A percentile compares a stretch with the other conserved stretches of the same genome.
Evolutionary conservation across 768 basidiomycete genomes (phyloP).

Genomic region (Chiua virens): DNA sequence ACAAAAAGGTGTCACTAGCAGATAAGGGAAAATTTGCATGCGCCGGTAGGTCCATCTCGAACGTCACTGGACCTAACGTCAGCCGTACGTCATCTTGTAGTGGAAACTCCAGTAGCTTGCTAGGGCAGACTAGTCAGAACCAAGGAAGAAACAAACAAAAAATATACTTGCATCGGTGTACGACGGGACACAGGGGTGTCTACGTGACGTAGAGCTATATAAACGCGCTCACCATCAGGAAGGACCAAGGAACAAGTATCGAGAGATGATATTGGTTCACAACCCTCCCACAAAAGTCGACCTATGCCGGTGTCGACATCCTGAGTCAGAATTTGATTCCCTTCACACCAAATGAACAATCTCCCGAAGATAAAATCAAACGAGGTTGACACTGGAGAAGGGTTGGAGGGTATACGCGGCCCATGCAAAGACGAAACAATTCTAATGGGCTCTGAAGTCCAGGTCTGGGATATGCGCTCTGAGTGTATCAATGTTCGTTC

Average conservation of each 20-base stretch:
- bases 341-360: slow-evolving; percentile 22
- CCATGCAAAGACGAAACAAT: slow-evolving; percentile 12
- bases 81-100: slow-evolving; percentile 11
- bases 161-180: slow-evolving; percentile 20
- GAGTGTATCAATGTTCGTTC: slow-evolving; percentile 17
- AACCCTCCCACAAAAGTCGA: slow-evolving; percentile 16
- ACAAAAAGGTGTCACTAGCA: slow-evolving; percentile 14
- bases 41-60: slow-evolving; percentile 19
- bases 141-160: neutral
- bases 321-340: slow-evolving; percentile 17
- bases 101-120: slow-evolving; percentile 24
- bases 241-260: slow-evolving; percentile 18
- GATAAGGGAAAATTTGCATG: slow-evolving; percentile 16
- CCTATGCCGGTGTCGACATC: slow-evolving; percentile 22
- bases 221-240: slow-evolving; percentile 18
- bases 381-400: slow-evolving; percentile 13
- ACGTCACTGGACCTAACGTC: slow-evolving; percentile 11
- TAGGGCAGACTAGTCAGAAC: slow-evolving; percentile 6
- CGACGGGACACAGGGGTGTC: slow-evolving; percentile 14
- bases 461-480: slow-evolving; percentile 17
- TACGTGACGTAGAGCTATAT: slow-evolving; percentile 18
- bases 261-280: slow-evolving; percentile 17
- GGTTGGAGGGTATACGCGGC: slow-evolving; percentile 13
- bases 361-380: slow-evolving; percentile 27
- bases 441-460: slow-evolving; percentile 15